Evolutionary conservation across 2,329 filamentous ascomycete species (phyloP).

Genomic region (Phialocephala sp.): DNA sequence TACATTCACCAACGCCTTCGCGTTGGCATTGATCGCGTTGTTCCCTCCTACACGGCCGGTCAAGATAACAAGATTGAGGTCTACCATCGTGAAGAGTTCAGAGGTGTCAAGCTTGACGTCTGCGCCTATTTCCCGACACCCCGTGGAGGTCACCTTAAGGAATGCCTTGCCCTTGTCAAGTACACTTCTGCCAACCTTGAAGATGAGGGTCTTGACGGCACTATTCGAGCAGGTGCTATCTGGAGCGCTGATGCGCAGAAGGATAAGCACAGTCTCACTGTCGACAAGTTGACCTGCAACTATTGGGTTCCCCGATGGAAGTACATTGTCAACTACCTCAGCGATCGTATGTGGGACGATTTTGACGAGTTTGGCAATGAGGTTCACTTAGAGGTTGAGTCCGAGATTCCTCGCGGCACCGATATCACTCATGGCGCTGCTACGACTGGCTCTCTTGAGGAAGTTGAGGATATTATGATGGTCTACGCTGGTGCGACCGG

Average conservation of each 20-base stretch:
- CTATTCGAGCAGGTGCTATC: conserved; percentile 8
- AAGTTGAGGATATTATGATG: conserved; percentile 10
- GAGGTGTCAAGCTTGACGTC: conserved; percentile 10
- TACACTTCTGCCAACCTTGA: not conserved
- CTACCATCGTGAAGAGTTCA: conserved; percentile 10
- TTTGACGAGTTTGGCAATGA: conserved; percentile 19
- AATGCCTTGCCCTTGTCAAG: conserved; percentile 9
- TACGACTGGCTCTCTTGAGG: not conserved
- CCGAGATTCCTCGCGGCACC: not conserved
- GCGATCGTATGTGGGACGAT: conserved; percentile 8
- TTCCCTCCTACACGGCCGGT: not conserved
- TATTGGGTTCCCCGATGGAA: conserved; percentile 27
- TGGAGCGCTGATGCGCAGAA: conserved; percentile 17
- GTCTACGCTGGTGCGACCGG: conserved; percentile 16
- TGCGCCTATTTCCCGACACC: conserved; percentile 13
- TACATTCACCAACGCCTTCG: conserved; percentile 13
- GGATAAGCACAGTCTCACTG: conserved; percentile 16
- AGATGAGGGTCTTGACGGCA: not conserved
- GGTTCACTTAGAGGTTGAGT: conserved; percentile 8
- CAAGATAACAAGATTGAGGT: conserved; percentile 5
- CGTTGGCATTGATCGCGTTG: not conserved
- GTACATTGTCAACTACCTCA: conserved; percentile 19
- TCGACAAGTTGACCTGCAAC: conserved; percentile 14
- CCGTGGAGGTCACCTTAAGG: not conserved
- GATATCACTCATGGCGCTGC: not conserved